Base-by-base conservation (phyloP, 805 yeast genomes). In the Cyberlindnera bimundalis region DNA sequence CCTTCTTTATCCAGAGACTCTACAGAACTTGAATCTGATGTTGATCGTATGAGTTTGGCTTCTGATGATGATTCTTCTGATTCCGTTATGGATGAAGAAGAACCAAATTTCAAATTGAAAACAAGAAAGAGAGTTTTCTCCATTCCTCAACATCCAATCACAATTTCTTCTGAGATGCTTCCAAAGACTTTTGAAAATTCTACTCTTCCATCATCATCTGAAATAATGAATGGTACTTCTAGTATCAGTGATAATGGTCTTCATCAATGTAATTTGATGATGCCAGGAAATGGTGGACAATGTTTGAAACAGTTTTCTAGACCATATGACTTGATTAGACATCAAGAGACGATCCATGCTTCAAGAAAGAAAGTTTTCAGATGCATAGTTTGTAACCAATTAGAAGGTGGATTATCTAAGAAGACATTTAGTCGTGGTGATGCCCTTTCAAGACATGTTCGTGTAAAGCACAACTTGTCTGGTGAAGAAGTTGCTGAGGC, bases 321-420 rank as follows among this genome's bases (percentile, higher is more conserved):
- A 57, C 95, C 96, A 15, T 91, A 91, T 60, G 99, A 91, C 67
- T 71, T 91, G 56, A 84, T 90, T 19, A 78, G 99, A 54, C 99
- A 91, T 63, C 96, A 91, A 62, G 96, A 91, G 56, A 93, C 98
- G 0, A 90, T 91, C 40, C 99, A 91, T 62, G 93, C 97, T 1
- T 73, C 84, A 35, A 84, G 82, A 60, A 84, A 91, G 64, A 84
- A 84, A 54, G 79, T 84, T 35, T 93, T 81, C 69, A 80, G 84
- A 59, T 91, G 99, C 63, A 80, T 79, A 52, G 80, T 84, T 33
- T 91, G 99, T 66, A 43, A 42, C 21, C 39, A 42, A 16, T 23
- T 37, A 10, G 58, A 64, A 21, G 71, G 71, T 15, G 60, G 63
- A 12, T 60, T 62, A 31, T 67, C 70, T 19, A 67, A 65, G 40